A percentile compares a stretch with the other conserved stretches of the same genome.
phyloP scores from a whole-genome alignment of 176 grass and related monocot genomes.

The Aechmea fasciata region DNA sequence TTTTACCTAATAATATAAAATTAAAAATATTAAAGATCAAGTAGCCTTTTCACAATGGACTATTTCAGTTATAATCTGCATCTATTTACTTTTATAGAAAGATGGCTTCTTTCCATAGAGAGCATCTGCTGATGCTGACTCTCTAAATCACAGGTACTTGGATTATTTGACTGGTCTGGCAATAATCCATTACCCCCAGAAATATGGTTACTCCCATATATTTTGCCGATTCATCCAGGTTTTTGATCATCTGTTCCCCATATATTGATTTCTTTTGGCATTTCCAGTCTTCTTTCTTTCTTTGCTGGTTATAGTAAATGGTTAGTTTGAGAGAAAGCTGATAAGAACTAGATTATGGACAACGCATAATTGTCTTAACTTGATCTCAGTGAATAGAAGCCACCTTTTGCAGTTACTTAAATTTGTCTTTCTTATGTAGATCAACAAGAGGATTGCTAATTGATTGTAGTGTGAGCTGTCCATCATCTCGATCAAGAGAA shows the following conservation, averaged over 20 bases:
- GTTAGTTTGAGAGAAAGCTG: neutral
- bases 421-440: neutral
- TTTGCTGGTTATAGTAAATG: neutral
- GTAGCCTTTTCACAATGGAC: too few species aligned
- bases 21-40: too few species aligned
- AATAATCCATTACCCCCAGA: conserved; percentile 93
- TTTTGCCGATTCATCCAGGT: conserved; percentile 84
- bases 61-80: too few species aligned
- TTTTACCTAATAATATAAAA: too few species aligned
- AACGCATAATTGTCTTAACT: neutral
- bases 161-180: conserved; percentile 94
- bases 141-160: conserved; percentile 48
- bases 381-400: neutral
- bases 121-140: conserved; percentile 20
- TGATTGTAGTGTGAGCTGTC: neutral
- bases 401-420: neutral
- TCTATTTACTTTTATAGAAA: too few species aligned
- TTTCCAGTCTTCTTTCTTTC: neutral
- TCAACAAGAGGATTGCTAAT: neutral
- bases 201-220: conserved; percentile 84
- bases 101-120: neutral
- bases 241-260: conserved; percentile 4
- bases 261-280: conserved; percentile 5
- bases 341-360: too few species aligned
- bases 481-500: neutral